Conservation (phyloP, 345 rosid species). For the Eucalyptus virginea region DNA sequence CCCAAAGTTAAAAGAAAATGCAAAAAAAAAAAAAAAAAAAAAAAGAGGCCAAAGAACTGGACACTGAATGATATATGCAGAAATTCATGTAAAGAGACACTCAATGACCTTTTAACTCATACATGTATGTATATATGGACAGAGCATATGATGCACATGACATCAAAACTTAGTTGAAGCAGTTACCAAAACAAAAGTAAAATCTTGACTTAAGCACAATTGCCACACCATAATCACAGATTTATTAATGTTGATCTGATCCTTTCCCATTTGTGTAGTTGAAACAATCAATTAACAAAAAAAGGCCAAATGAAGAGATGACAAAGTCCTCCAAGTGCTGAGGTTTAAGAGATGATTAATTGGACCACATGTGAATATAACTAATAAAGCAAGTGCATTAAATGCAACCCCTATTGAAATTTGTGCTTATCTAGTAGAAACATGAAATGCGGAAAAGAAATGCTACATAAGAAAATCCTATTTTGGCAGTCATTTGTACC, state of each 20-base stretch:
- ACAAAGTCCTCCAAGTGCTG: not conserved
- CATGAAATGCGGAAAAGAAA: not conserved
- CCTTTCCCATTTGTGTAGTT: not conserved
- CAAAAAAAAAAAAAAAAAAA: rapidly evolving
- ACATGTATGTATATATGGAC: not conserved
- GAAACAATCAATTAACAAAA: not conserved
- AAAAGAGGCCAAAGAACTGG: rapidly evolving
- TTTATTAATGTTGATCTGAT: rapidly evolving
- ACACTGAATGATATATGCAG: not conserved
- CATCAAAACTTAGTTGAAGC: not conserved
- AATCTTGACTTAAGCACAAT: not conserved
- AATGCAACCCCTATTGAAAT: not conserved
- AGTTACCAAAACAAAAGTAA: no score
- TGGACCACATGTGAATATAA: not conserved
- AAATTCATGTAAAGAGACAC: not conserved
- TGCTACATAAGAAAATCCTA: not conserved
- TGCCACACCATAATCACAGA: not conserved
- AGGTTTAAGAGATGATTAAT: not conserved
- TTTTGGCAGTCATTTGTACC: slow-evolving; percentile 15
- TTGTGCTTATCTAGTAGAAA: not conserved
- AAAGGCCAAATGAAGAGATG: not conserved
- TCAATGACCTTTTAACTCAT: rapidly evolving
- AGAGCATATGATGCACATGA: not conserved
- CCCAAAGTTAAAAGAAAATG: not conserved
- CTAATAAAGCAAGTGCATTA: not conserved